These are phyloP conservation scores for Mycena sp. DNA, from an alignment of 1,284 basidiomycete species.

Conservation along the genomic window DNA sequence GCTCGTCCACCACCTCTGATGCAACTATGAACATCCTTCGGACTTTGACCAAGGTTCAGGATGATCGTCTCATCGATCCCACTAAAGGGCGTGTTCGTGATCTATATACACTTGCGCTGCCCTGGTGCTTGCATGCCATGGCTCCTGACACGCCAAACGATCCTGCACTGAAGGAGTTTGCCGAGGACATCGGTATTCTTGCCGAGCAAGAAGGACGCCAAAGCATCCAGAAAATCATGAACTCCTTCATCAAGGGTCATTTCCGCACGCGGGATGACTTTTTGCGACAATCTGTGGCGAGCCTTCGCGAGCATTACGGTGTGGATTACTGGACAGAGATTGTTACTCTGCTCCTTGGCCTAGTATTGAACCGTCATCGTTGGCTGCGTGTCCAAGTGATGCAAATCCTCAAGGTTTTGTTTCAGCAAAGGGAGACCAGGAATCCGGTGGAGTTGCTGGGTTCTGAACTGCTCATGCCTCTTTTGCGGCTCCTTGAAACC, in stretches of 20 bases:
- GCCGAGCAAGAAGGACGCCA: constrained; percentile 78
- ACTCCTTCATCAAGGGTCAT: constrained; percentile 86
- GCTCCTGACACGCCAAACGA: constrained; percentile 68
- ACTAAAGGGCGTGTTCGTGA: constrained; percentile 81
- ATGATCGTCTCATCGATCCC: constrained; percentile 78
- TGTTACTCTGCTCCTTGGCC: constrained; percentile 83
- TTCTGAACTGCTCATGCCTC: constrained; percentile 90
- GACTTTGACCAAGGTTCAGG: constrained; percentile 68
- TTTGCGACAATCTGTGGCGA: constrained; percentile 87
- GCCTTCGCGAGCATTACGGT: constrained; percentile 86
- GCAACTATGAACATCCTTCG: constrained; percentile 79
- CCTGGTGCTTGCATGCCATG: constrained; percentile 90
- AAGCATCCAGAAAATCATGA: constrained; percentile 88
- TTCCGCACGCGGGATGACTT: constrained; percentile 96
- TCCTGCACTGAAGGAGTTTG: constrained; percentile 73
- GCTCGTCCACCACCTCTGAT: constrained; percentile 79
- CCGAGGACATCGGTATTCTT: constrained; percentile 77
- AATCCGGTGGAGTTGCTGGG: constrained; percentile 80
- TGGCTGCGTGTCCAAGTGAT: constrained; percentile 88
- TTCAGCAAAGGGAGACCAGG: constrained; percentile 86
- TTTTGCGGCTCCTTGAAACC: constrained; percentile 87
- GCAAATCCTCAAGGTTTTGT: constrained; percentile 89
- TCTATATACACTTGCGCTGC: constrained; percentile 86
- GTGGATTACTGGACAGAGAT: constrained; percentile 77
- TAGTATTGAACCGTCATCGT: constrained; percentile 86